Evolutionary conservation across 2,329 filamentous ascomycete genomes (phyloP), one percentile per base, ranked within the genome.

Genomic region (Canariomyces notabilis): DNA sequence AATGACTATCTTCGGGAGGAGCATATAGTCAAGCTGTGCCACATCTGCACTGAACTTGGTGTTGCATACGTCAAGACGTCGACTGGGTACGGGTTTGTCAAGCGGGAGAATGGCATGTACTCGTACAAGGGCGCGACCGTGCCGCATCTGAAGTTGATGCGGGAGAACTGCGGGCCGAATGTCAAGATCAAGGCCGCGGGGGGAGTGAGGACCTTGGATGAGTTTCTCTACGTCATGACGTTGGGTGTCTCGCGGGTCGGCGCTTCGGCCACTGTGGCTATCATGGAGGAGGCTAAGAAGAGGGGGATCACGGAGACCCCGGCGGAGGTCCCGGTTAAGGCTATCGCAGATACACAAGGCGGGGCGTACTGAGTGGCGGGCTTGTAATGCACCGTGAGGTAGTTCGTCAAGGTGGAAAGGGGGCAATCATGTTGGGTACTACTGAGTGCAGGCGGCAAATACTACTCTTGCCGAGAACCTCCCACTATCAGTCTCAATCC

Each of bases 61-160:
- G 77, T 82, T 0, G 77, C 71, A 0, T 82, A 79, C 46, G 70
- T 81, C 52, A 82, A 82, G 65, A 82, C 79, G 0, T 77, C 75
- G 1, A 80, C 77, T 0, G 78, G 79, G 1, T 81, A 79, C 52
- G 78, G 77, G 0, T 80, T 82, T 35, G 74, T 79, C 12, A 81
- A 80, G 61, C 71, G 74, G 58, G 31, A 59, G 0, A 65, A 71
- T 48, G 76, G 76, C 0, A 58, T 64, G 36, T 81, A 80, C 50
- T 68, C 65, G 6, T 80, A 78, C 59, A 65, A 67, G 11, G 78
- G 77, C 0, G 76, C 77, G 0, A 80, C 75, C 0, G 59, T 74
- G 7, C 59, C 58, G 18, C 69, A 78, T 53, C 56, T 83, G 12
- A 69, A 70, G 60, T 54, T 82, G 1, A 82, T 82, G 77, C 65